Conservation (phyloP, 148 eudicot genomes). For the Bassia scoparia region DNA sequence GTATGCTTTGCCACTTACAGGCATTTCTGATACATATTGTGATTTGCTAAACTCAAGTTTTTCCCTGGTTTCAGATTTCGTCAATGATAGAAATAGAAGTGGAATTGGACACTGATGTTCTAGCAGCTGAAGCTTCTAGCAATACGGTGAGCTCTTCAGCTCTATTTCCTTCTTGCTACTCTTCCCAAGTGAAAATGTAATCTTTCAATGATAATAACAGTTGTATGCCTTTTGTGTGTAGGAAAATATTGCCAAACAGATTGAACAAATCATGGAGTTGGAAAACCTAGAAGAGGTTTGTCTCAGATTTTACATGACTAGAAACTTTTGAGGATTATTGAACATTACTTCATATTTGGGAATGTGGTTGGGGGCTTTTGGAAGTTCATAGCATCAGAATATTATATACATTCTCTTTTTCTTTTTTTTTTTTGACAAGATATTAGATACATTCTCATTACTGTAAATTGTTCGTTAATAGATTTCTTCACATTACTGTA, state of each 20-base stretch:
- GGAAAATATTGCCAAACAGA: slow-evolving; percentile 83
- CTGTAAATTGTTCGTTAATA: too few relatives aligned
- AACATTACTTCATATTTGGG: too few relatives aligned
- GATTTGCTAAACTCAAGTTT: not conserved
- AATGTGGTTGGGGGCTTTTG: too few relatives aligned
- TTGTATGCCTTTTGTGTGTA: slow-evolving; percentile 28
- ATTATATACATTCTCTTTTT: too few relatives aligned
- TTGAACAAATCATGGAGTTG: slow-evolving; percentile 84
- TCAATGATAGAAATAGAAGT: slow-evolving; percentile 99
- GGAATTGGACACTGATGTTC: slow-evolving; percentile 91
- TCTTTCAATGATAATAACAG: not conserved
- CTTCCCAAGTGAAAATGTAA: not conserved
- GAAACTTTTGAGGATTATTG: not conserved
- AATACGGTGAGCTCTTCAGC: slow-evolving; percentile 43
- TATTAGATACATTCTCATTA: too few relatives aligned
- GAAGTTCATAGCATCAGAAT: too few relatives aligned
- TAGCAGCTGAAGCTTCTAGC: slow-evolving; percentile 91
- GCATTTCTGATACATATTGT: too few relatives aligned
- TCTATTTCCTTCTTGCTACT: slow-evolving; percentile 4
- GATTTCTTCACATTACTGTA: too few relatives aligned
- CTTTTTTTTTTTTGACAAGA: too few relatives aligned
- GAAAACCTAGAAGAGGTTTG: slow-evolving; percentile 96
- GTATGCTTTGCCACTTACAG: slow-evolving; percentile 33
- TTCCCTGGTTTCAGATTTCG: slow-evolving; percentile 54
- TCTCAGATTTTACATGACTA: slow-evolving; percentile 6